A percentile compares a stretch with the other conserved stretches of the same genome.
phyloP scores from a whole-genome alignment of 2,329 filamentous ascomycete genomes.

The Ploettnerulaceae sp. region DNA sequence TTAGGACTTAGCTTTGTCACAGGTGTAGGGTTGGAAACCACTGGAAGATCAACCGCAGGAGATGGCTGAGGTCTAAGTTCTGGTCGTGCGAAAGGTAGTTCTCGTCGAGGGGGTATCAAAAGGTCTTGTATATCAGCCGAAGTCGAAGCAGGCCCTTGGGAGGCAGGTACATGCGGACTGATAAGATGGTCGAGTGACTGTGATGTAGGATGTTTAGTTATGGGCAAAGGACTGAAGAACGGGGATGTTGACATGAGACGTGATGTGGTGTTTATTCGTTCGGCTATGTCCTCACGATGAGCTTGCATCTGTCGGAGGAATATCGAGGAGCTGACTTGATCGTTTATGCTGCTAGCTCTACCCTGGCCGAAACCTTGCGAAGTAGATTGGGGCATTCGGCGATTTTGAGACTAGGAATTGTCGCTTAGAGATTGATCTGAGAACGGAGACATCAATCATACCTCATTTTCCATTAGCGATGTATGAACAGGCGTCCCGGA shows the following conservation, averaged over 20 bases:
- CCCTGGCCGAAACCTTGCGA: neutral
- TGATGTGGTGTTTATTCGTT: neutral
- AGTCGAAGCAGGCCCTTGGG: constrained; percentile 18
- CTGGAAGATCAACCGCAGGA: constrained; percentile 17
- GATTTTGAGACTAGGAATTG: neutral
- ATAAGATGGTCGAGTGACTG: too few species aligned
- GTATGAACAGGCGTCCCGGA: neutral
- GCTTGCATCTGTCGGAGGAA: neutral
- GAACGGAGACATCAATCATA: neutral
- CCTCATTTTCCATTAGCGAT: neutral
- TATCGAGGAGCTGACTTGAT: neutral
- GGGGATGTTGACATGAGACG: neutral
- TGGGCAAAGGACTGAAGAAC: neutral
- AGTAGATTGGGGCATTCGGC: neutral
- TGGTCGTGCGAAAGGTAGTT: constrained; percentile 27
- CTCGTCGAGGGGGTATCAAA: constrained; percentile 24
- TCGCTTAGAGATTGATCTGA: neutral
- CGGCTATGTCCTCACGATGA: neutral
- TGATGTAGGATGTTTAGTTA: neutral
- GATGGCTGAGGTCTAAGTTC: constrained; percentile 5
- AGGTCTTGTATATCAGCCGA: constrained; percentile 8
- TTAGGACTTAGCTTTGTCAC: neutral
- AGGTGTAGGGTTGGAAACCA: constrained; percentile 27
- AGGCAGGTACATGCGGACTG: too few species aligned
- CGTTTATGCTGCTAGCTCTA: neutral